These are phyloP conservation scores for Cyclaneusma minus DNA, from an alignment of 2,329 filamentous ascomycete genomes.

Conservation along the genomic window DNA sequence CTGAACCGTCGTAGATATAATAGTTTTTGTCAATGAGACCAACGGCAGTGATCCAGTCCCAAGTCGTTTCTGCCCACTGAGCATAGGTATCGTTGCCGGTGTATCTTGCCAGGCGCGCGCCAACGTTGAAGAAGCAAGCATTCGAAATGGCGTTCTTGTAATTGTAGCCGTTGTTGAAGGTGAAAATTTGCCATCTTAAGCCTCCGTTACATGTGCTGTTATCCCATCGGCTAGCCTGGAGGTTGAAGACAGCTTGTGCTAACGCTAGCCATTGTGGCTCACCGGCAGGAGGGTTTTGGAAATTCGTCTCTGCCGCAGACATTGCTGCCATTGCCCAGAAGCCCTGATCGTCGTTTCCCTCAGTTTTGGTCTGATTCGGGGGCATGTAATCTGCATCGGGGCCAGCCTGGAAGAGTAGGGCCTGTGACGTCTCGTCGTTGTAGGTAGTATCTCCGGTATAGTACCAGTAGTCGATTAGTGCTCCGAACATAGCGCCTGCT, in stretches of 20 bases:
- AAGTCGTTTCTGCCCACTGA: constrained; percentile 61
- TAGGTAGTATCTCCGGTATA: constrained; percentile 61
- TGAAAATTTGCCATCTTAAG: constrained; percentile 71
- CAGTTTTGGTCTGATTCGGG: constrained; percentile 48
- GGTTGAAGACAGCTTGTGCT: constrained; percentile 69
- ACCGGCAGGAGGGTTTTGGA: constrained; percentile 35
- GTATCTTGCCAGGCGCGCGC: constrained; percentile 56
- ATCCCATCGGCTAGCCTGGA: constrained; percentile 62
- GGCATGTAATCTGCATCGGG: constrained; percentile 65
- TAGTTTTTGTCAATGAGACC: constrained; percentile 44
- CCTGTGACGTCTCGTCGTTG: constrained; percentile 51
- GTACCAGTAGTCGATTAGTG: constrained; percentile 72
- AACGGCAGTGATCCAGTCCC: constrained; percentile 47
- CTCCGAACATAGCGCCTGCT: constrained; percentile 60
- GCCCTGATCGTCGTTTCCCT: constrained; percentile 63
- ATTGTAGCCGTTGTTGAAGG: constrained; percentile 66
- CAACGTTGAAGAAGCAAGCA: constrained; percentile 45
- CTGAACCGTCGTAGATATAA: constrained; percentile 46
- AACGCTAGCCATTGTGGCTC: constrained; percentile 55
- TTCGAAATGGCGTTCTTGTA: constrained; percentile 59
- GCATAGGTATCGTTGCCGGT: constrained; percentile 65
- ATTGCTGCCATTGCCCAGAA: constrained; percentile 61
- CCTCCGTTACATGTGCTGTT: constrained; percentile 53
- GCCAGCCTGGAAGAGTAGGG: constrained; percentile 60
- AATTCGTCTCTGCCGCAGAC: constrained; percentile 54